Evolutionary conservation across 2,329 filamentous ascomycete species (phyloP).

Genomic region (Calonectria pteridis): DNA sequence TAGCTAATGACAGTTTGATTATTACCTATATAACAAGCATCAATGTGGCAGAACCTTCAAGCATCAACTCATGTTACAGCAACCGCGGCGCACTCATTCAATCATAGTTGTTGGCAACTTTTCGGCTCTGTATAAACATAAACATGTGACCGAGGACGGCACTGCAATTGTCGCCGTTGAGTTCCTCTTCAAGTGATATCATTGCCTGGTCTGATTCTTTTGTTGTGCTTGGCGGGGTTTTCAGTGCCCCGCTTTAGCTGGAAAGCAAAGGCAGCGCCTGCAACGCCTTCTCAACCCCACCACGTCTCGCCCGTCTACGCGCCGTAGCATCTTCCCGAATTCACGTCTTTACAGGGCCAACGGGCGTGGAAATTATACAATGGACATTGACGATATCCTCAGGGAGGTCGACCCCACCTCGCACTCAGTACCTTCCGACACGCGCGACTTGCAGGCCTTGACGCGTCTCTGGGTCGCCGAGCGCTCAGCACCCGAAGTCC

Average conservation of each 20-base stretch:
- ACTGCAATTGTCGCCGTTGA: background rate
- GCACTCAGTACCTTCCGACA: conserved; percentile 68
- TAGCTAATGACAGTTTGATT: too few species aligned
- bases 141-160: background rate
- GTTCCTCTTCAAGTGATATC: background rate
- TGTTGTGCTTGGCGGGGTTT: conserved; percentile 10
- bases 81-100: background rate
- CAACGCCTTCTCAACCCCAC: conserved; percentile 18
- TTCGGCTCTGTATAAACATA: background rate
- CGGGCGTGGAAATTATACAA: conserved; percentile 47
- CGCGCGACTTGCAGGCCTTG: conserved; percentile 85
- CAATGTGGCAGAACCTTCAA: background rate
- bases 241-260: conserved; percentile 20
- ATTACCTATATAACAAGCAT: too few species aligned
- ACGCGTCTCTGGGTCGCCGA: conserved; percentile 96
- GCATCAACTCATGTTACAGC: background rate
- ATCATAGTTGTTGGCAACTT: background rate
- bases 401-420: conserved; percentile 75
- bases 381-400: conserved; percentile 87
- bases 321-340: background rate
- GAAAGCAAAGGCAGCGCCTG: background rate
- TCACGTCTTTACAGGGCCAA: background rate
- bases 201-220: background rate
- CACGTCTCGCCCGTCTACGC: conserved; percentile 2
- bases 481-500: conserved; percentile 87